A percentile compares a stretch with the other conserved stretches of the same genome.
phyloP scores from a whole-genome alignment of 129 eudicot genomes.

The Cynara cardunculus region DNA sequence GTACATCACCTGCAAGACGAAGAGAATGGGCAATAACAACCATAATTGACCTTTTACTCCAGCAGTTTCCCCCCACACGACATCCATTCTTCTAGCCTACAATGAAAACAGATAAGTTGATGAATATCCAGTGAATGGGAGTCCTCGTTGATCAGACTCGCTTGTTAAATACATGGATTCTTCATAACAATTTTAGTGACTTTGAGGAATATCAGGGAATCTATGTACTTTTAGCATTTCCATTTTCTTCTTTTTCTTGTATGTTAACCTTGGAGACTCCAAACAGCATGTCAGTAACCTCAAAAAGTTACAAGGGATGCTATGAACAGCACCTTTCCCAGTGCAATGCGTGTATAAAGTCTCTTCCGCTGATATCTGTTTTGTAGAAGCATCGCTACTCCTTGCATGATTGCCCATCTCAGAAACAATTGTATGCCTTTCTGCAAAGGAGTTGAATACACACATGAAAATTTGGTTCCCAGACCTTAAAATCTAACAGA shows the following conservation, averaged over 20 bases:
- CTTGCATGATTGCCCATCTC: constrained; percentile 98
- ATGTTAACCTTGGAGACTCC: not conserved
- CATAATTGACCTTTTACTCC: constrained; percentile 90
- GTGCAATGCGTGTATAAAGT: constrained; percentile 92
- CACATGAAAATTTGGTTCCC: constrained; percentile 13
- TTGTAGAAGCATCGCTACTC: constrained; percentile 92
- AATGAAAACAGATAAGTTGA: constrained; percentile 13
- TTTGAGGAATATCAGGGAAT: not conserved
- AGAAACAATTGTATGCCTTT: constrained; percentile 75
- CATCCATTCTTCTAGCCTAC: constrained; percentile 98
- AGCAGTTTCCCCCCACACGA: constrained; percentile 99
- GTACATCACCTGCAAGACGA: constrained; percentile 69
- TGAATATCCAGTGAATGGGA: not conserved
- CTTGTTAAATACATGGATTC: not conserved
- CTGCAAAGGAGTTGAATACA: constrained; percentile 45
- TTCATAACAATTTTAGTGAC: not conserved
- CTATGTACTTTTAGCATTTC: not conserved
- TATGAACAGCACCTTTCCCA: constrained; percentile 69
- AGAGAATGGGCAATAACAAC: constrained; percentile 73
- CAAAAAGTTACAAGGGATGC: not conserved
- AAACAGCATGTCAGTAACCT: not conserved
- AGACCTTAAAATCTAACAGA: not conserved
- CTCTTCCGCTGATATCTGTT: constrained; percentile 95
- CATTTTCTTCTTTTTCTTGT: not conserved
- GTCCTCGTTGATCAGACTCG: not conserved